phyloP scores from a whole-genome alignment of 495 filamentous ascomycete genomes.

The Aspergillus bertholletiae region DNA sequence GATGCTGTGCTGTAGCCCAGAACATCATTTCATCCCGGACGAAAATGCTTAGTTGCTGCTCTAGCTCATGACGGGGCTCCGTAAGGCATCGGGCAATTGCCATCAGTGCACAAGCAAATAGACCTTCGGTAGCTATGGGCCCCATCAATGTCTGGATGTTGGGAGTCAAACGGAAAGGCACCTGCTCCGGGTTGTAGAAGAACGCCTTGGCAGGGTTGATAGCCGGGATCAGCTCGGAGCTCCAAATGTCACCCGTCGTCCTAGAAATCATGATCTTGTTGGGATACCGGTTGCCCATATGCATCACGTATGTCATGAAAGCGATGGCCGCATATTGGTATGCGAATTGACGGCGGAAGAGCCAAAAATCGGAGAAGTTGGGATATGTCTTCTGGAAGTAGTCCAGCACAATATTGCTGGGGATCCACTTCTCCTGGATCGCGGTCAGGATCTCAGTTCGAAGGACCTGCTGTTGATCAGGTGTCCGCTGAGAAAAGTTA shows the following conservation, averaged over 20 bases:
- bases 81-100: constrained; percentile 92
- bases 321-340: constrained; percentile 95
- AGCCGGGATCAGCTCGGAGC: constrained; percentile 82
- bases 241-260: constrained; percentile 90
- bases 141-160: constrained; percentile 96
- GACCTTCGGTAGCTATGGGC: constrained; percentile 89
- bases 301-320: constrained; percentile 98
- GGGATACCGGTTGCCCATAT: constrained; percentile 90
- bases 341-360: constrained; percentile 93
- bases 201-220: constrained; percentile 76
- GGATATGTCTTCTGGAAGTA: constrained; percentile 90
- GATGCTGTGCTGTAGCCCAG: constrained; percentile 85
- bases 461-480: constrained; percentile 65
- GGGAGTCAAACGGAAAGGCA: constrained; percentile 95
- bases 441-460: constrained; percentile 82
- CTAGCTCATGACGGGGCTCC: constrained; percentile 85
- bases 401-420: constrained; percentile 71
- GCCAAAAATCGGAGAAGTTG: constrained; percentile 90
- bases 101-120: constrained; percentile 89
- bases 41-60: constrained; percentile 88
- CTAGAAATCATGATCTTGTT: constrained; percentile 92
- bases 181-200: constrained; percentile 91
- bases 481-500: constrained; percentile 47
- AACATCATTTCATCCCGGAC: constrained; percentile 97
- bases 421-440: constrained; percentile 89